Conservation (phyloP, 1,139 yeast genomes). For the Hyphopichia fennica region DNA sequence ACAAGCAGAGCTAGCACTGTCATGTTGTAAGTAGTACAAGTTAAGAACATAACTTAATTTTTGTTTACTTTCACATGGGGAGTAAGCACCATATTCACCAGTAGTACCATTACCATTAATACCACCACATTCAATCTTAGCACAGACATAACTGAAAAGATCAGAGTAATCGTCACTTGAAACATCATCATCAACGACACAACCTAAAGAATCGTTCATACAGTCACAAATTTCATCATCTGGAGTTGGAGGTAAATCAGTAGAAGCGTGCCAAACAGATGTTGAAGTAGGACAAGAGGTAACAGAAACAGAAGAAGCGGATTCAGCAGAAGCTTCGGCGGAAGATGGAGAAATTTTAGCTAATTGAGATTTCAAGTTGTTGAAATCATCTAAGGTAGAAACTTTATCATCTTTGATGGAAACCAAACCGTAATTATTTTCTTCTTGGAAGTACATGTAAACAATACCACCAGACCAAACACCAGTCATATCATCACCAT, state of each 20-base stretch:
- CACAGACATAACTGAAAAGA: constrained; percentile 36
- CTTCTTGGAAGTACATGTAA: constrained; percentile 85
- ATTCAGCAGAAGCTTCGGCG: constrained; percentile 28
- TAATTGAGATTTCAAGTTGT: constrained; percentile 56
- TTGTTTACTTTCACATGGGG: constrained; percentile 39
- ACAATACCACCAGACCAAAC: constrained; percentile 94
- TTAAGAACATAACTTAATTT: constrained; percentile 43
- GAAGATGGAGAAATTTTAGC: constrained; percentile 39
- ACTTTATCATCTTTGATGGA: constrained; percentile 41
- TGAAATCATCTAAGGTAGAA: constrained; percentile 46
- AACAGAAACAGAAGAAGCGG: constrained; percentile 22
- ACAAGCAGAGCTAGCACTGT: constrained; percentile 33
- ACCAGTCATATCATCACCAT: constrained; percentile 43
- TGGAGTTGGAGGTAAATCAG: constrained; percentile 47
- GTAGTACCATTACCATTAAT: constrained; percentile 36
- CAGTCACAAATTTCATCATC: constrained; percentile 40
- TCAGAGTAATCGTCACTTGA: constrained; percentile 32
- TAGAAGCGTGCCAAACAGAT: constrained; percentile 39
- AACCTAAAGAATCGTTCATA: constrained; percentile 31
- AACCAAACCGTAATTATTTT: constrained; percentile 78
- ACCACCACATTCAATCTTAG: constrained; percentile 35
- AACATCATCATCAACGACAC: constrained; percentile 37
- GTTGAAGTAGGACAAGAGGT: constrained; percentile 40
- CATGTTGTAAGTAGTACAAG: constrained; percentile 36
- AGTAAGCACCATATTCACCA: constrained; percentile 43